These are phyloP conservation scores for Chloropicon primus DNA, from an alignment of 139 green algal species.

Conservation along the genomic window DNA sequence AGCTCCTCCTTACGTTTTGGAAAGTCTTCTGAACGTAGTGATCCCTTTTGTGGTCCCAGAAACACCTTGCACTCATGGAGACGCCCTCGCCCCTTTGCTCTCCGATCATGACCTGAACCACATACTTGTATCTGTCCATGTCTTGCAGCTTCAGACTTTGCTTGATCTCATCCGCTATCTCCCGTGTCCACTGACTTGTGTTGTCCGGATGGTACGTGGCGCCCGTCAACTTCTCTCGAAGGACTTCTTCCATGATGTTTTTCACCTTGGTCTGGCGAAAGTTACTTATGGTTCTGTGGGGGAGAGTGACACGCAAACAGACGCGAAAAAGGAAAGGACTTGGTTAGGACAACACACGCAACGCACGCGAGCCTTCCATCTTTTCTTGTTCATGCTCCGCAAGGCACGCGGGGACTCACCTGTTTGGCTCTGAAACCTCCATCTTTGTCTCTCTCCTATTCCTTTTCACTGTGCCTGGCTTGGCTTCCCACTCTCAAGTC, in stretches of 20 bases:
- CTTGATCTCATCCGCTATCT: conserved; percentile 74
- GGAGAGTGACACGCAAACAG: no score
- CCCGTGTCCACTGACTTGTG: conserved; percentile 40
- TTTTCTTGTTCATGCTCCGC: no score
- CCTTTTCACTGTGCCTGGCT: no score
- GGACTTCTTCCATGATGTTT: conserved; percentile 41
- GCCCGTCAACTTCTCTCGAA: conserved; percentile 37
- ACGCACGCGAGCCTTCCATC: no score
- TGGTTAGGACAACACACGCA: no score
- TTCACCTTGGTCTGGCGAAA: conserved; percentile 16
- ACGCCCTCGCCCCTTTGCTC: conserved; percentile 61
- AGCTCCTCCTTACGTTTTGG: conserved; percentile 24
- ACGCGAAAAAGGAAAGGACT: no score
- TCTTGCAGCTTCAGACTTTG: conserved; percentile 38
- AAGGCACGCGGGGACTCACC: no score
- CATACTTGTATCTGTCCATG: conserved; percentile 56
- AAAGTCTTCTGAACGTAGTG: conserved; percentile 50
- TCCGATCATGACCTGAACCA: conserved; percentile 62
- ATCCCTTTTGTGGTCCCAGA: conserved; percentile 64
- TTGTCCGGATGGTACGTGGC: conserved; percentile 57
- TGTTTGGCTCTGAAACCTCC: neutral
- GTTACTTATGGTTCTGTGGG: neutral
- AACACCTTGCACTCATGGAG: conserved; percentile 43
- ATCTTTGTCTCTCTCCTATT: no score
- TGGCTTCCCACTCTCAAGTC: no score